A percentile compares a stretch with the other conserved stretches of the same genome.
Evolutionary conservation across 805 yeast species (phyloP).

Genomic region (Jamesozyma lodderae): DNA sequence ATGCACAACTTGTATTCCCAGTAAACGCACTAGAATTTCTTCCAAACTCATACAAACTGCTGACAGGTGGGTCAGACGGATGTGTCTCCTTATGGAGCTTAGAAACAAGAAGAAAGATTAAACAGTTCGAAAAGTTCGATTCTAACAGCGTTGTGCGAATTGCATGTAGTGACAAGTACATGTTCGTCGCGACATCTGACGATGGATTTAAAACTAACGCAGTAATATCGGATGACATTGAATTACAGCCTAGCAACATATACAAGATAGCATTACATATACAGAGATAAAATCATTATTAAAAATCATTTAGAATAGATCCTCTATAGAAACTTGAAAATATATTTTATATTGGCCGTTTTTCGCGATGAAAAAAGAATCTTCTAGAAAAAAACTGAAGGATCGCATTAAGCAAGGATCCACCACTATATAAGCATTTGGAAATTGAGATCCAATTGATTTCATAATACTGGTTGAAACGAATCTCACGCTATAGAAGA

Average conservation of each 20-base stretch:
- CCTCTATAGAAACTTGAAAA: not conserved
- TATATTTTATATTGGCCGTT: too few relatives aligned
- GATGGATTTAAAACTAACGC: conserved; percentile 39
- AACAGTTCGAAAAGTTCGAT: conserved; percentile 51
- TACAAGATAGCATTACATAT: conserved; percentile 12
- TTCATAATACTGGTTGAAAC: too few relatives aligned
- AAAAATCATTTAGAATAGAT: not conserved
- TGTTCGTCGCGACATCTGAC: conserved; percentile 42
- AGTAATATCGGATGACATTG: conserved; percentile 13
- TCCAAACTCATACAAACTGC: conserved; percentile 65
- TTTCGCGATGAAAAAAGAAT: too few relatives aligned
- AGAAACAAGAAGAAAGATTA: conserved; percentile 66
- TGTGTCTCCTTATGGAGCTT: conserved; percentile 86
- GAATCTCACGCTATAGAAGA: too few relatives aligned
- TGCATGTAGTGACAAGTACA: conserved; percentile 21
- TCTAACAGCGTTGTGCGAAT: conserved; percentile 36
- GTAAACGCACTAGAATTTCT: conserved; percentile 74
- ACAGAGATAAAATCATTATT: not conserved
- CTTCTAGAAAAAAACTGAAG: not conserved
- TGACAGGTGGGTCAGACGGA: conserved; percentile 90
- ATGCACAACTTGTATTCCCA: conserved; percentile 55
- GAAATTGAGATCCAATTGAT: too few relatives aligned
- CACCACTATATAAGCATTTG: too few relatives aligned
- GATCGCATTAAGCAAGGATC: too few relatives aligned
- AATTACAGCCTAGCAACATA: conserved; percentile 19